Evolutionary conservation across 495 filamentous ascomycete species (phyloP).

Genomic region (Penicillium antarcticum): DNA sequence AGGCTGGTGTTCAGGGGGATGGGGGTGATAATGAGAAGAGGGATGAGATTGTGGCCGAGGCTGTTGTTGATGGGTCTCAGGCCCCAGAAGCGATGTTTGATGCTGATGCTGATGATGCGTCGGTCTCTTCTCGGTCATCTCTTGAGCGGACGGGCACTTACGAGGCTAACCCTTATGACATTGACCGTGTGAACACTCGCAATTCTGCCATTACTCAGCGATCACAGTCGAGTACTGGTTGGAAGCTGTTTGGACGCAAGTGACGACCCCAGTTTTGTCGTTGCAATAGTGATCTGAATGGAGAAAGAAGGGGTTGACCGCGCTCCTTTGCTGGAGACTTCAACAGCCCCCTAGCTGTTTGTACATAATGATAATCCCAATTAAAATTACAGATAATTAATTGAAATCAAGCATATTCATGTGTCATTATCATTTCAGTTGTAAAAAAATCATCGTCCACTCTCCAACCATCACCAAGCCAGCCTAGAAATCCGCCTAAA

Average conservation of each 20-base stretch:
- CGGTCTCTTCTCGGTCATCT: slow-evolving; percentile 3
- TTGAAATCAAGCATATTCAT: too few relatives aligned
- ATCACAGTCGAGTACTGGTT: slow-evolving; percentile 8
- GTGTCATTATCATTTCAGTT: too few relatives aligned
- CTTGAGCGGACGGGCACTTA: slow-evolving; percentile 14
- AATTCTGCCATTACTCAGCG: slow-evolving; percentile 24
- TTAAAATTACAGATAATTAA: too few relatives aligned
- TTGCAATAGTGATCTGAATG: neutral
- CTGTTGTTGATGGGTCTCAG: neutral
- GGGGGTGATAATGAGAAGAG: neutral
- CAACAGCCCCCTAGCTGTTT: too few relatives aligned
- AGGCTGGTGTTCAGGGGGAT: neutral
- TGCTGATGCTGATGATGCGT: neutral
- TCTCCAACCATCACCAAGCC: too few relatives aligned
- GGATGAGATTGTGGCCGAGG: neutral
- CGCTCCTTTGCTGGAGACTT: too few relatives aligned
- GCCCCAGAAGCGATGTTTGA: neutral
- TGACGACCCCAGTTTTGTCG: neutral
- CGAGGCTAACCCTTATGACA: slow-evolving; percentile 26
- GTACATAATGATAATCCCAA: too few relatives aligned
- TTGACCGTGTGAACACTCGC: slow-evolving; percentile 27
- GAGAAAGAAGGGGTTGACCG: too few relatives aligned
- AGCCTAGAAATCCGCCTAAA: slow-evolving; percentile 18
- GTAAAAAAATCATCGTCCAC: too few relatives aligned
- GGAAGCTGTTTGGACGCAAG: slow-evolving; percentile 3